Base-by-base conservation (phyloP, 169 alveolate species). In the Cryptosporidium parvum region DNA sequence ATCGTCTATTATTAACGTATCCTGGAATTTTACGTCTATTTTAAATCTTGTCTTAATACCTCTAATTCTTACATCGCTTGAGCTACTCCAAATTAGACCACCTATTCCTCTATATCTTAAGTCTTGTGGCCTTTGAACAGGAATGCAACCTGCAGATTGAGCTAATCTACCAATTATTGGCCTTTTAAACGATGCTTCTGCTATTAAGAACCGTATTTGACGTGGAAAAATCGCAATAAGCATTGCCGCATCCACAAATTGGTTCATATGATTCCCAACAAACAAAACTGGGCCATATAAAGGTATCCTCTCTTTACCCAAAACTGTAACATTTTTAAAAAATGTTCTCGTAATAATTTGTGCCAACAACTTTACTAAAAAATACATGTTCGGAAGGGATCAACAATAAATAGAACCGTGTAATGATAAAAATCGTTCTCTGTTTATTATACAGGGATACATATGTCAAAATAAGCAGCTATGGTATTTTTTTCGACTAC, bases 191-290 rank as follows among this genome's bases (percentile, higher is more conserved):
- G 96, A 91, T 58, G 94, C 94, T 51, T 92, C 94, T 26, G 98
- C 98, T 16, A 95, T 91, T 52, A 96, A 86, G 75, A 96, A 96
- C 23, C 96, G 95, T 39, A 96, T 93, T 56, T 95, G 97, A 26
- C 98, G 94, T 29, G 98, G 98, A 44, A 96, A 94, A 56, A 92
- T 94, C 68, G 97, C 95, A 48, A 96, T 93, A 65, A 96, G 89
- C 92, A 92, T 89, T 21, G 91, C 73, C 44, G 75, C 98, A 91
- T 96, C 98, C 75, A 96, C 94, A 73, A 96, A 96, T 85, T 96
- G 98, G 91, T 96, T 96, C 94, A 95, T 96, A 87, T 96, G 98
- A 84, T 96, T 96, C 8, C 98, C 97, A 44, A 96, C 98, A 85
- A 96, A 94, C 48, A 96, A 94, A 26, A 86, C 91, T 62, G 75